phyloP scores from a whole-genome alignment of 495 filamentous ascomycete genomes.

The Aspergillus wentii region DNA sequence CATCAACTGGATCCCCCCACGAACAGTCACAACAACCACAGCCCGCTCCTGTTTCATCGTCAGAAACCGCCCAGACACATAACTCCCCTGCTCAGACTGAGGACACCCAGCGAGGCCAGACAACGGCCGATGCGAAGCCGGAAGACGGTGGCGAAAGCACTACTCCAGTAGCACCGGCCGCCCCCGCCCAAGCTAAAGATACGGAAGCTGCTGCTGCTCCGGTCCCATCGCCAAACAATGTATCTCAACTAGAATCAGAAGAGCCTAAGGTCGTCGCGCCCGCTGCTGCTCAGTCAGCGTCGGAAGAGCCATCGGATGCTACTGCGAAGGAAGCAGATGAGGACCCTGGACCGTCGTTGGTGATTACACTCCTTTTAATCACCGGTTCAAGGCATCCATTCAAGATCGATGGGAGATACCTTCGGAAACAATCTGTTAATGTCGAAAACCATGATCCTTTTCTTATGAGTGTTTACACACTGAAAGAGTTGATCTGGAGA shows the following conservation, averaged over 20 bases:
- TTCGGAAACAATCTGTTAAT: constrained; percentile 69
- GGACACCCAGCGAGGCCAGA: no score
- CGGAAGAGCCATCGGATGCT: constrained; percentile 30
- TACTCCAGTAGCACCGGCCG: constrained; percentile 16
- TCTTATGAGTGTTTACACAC: constrained; percentile 81
- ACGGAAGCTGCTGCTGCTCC: constrained; percentile 7
- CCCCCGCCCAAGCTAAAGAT: constrained; percentile 13
- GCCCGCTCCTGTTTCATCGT: no score
- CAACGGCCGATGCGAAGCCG: constrained; percentile 19
- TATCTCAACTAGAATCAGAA: constrained; percentile 23
- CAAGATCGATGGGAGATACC: constrained; percentile 79
- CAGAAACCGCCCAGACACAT: no score
- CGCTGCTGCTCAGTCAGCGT: constrained; percentile 19
- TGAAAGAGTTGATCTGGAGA: constrained; percentile 87
- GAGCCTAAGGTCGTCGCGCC: constrained; percentile 27
- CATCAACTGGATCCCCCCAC: no score
- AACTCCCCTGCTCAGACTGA: no score
- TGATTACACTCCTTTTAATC: constrained; percentile 72
- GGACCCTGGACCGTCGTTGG: constrained; percentile 37
- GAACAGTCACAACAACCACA: no score
- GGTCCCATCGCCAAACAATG: constrained; percentile 10
- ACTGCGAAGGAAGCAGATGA: constrained; percentile 38
- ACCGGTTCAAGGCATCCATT: constrained; percentile 82
- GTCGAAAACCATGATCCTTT: constrained; percentile 77
- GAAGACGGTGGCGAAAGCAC: constrained; percentile 21